phyloP scores from a whole-genome alignment of 331 rosid genomes.

The Stylosanthes scabra region DNA sequence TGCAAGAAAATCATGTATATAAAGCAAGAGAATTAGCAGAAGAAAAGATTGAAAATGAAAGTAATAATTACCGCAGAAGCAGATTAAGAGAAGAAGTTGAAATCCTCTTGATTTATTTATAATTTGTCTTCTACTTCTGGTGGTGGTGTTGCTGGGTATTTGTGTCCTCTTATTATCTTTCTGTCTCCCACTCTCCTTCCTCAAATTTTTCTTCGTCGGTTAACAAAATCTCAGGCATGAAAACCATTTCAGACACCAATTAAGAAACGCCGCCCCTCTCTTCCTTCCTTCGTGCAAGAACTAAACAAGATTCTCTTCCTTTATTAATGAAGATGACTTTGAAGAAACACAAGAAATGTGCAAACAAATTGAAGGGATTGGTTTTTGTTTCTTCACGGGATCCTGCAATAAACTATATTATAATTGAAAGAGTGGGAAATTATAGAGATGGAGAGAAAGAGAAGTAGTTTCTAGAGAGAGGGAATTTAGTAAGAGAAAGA shows the following conservation, averaged over 20 bases:
- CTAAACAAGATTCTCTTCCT: background rate
- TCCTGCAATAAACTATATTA: constrained; percentile 34
- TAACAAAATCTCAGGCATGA: constrained; percentile 60
- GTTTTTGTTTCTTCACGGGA: constrained; percentile 56
- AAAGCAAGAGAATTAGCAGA: background rate
- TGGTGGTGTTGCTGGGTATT: constrained; percentile 42
- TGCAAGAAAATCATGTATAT: constrained; percentile 15
- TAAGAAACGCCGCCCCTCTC: constrained; percentile 29
- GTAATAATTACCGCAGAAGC: constrained; percentile 76
- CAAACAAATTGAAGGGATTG: too few relatives aligned
- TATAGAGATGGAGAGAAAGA: constrained; percentile 11
- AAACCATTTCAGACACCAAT: constrained; percentile 68
- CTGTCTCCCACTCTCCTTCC: constrained; percentile 94
- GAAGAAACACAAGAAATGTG: too few relatives aligned
- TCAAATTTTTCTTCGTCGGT: constrained; percentile 62
- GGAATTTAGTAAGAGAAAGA: constrained; percentile 42
- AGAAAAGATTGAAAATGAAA: background rate
- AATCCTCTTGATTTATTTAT: constrained; percentile 18
- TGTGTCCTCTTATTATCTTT: constrained; percentile 52
- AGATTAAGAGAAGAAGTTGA: constrained; percentile 47
- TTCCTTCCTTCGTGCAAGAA: constrained; percentile 34
- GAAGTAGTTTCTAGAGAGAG: constrained; percentile 38
- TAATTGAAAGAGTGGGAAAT: constrained; percentile 45
- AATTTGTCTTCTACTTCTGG: constrained; percentile 50
- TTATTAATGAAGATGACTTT: too few relatives aligned